Evolutionary conservation across 805 yeast species (phyloP).

Genomic region (Ogataea wickerhamii): DNA sequence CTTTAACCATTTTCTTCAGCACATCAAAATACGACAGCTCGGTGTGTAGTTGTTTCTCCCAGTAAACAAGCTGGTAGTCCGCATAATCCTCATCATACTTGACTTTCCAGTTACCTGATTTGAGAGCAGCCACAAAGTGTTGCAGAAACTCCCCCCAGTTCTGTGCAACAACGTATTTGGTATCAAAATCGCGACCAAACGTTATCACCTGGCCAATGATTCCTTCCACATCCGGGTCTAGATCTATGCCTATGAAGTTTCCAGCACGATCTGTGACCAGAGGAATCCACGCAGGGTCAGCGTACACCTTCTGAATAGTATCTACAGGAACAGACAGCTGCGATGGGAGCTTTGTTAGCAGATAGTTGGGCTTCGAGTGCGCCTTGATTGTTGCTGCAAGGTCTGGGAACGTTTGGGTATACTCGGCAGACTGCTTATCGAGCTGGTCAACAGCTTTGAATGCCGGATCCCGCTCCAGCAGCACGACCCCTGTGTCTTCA

Average conservation of each 20-base stretch:
- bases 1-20: conserved; percentile 1
- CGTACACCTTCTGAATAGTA: conserved; percentile 62
- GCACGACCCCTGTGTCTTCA: neutral
- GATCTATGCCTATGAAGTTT: conserved; percentile 83
- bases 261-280: conserved; percentile 81
- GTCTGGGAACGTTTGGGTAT: conserved; percentile 20
- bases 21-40: conserved; percentile 42
- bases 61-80: conserved; percentile 64
- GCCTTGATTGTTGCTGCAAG: conserved; percentile 26
- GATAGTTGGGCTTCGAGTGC: conserved; percentile 30
- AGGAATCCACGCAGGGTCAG: conserved; percentile 87
- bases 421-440: conserved; percentile 10
- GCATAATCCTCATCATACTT: conserved; percentile 61
- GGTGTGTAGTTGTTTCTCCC: conserved; percentile 52
- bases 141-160: conserved; percentile 86
- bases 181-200: conserved; percentile 89
- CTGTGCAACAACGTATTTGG: conserved; percentile 75
- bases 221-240: conserved; percentile 72
- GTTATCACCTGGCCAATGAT: conserved; percentile 81
- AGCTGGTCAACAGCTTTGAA: conserved; percentile 17
- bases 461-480: conserved; percentile 16
- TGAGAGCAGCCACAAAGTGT: conserved; percentile 78
- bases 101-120: conserved; percentile 66
- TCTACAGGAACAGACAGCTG: conserved; percentile 73
- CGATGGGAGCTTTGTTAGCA: conserved; percentile 40